Evolutionary conservation across 1,284 basidiomycete species (phyloP).

Genomic region (Ustilago sp.): DNA sequence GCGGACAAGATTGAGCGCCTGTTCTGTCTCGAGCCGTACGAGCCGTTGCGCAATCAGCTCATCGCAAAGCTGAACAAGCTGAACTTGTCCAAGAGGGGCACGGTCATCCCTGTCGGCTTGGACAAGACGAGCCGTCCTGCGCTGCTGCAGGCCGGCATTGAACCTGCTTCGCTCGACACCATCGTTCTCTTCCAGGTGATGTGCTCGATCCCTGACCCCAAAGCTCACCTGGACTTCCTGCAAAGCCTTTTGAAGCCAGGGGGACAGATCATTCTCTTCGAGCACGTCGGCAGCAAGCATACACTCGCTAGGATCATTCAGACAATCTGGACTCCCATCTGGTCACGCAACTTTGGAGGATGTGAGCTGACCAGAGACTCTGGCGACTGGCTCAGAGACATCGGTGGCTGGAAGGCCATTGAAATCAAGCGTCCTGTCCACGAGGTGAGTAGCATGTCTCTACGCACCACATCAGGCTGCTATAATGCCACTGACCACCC

Average conservation of each 20-base stretch:
- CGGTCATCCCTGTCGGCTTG: slow-evolving; percentile 44
- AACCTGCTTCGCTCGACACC: slow-evolving; percentile 51
- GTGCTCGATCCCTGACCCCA: slow-evolving; percentile 54
- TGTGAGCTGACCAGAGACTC: slow-evolving; percentile 49
- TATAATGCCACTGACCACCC: neutral
- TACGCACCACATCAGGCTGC: neutral
- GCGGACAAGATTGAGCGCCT: slow-evolving; percentile 35
- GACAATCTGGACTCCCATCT: slow-evolving; percentile 37
- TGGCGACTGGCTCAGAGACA: slow-evolving; percentile 33
- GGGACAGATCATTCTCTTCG: slow-evolving; percentile 58
- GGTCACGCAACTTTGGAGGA: slow-evolving; percentile 47
- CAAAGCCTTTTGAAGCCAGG: slow-evolving; percentile 54
- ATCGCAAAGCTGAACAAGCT: slow-evolving; percentile 5
- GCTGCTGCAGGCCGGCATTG: slow-evolving; percentile 27
- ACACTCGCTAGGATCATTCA: slow-evolving; percentile 37
- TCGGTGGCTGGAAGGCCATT: slow-evolving; percentile 56
- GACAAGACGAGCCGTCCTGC: slow-evolving; percentile 16
- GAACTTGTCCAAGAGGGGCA: slow-evolving; percentile 32
- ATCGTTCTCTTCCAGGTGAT: slow-evolving; percentile 60
- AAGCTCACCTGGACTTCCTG: slow-evolving; percentile 48
- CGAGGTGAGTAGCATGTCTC: slow-evolving; percentile 23
- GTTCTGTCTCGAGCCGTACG: slow-evolving; percentile 53
- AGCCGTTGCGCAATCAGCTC: slow-evolving; percentile 38
- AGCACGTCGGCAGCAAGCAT: slow-evolving; percentile 54
- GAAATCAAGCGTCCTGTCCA: slow-evolving; percentile 36